Evolutionary conservation across 352 stramenopile genomes (phyloP), one percentile per base, ranked within the genome.

Genomic region (Detonula confervacea): DNA sequence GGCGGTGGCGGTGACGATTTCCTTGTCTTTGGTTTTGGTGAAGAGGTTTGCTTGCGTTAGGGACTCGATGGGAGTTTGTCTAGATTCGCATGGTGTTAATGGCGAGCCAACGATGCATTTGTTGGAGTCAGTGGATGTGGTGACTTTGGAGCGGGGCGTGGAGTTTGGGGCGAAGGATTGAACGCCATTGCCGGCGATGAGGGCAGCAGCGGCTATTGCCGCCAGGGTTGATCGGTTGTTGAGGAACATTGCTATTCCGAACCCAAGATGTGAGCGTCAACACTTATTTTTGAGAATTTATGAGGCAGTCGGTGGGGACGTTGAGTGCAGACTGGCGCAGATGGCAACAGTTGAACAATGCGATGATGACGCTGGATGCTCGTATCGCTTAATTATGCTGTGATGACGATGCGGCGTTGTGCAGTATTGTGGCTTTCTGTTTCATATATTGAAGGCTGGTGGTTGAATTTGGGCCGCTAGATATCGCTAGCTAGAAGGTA

Each of bases 91-190:
- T 52, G 33, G 37, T 42, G 33, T 22, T 27, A 54, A 6, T 33
- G 66, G 57, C 12, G 42, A n/a, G n/a, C n/a, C n/a, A n/a, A n/a
- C n/a, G n/a, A n/a, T n/a, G n/a, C n/a, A n/a, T n/a, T n/a, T n/a
- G n/a, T n/a, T n/a, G n/a, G n/a, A n/a, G n/a, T n/a, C n/a, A n/a
- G n/a, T n/a, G n/a, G n/a, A n/a, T n/a, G n/a, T n/a, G n/a, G n/a
- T n/a, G n/a, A n/a, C n/a, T n/a, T 22, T 52, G 14, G 1, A 61
- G 55, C 37, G 25, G 2, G n/a, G 2, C 25, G 44, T 63, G 22
- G 71, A 30, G 4, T 61, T 59, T n/a, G 73, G 63, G 52, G 73
- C 66, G 52, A 81, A 81, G 20, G 64, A 76, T n/a, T 76, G 25
- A 25, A 81, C 73, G 44, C 24, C 37, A 1, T 39, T 46, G 44